Evolutionary conservation across 352 stramenopile genomes (phyloP).

Genomic region (Phytophthora chlamydospora): DNA sequence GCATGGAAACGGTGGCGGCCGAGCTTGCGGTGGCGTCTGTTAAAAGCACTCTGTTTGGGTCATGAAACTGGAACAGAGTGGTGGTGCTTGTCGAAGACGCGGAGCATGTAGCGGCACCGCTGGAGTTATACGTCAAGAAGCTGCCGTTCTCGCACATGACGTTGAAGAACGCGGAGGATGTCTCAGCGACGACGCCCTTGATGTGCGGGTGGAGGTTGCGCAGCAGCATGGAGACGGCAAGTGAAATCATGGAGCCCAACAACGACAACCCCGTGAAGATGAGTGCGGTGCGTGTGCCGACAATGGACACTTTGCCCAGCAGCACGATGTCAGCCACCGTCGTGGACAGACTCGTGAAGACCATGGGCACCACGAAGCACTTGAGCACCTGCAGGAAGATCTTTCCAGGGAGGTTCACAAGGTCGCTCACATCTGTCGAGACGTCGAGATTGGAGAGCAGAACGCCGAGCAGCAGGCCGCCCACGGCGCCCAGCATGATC

Average conservation of each 20-base stretch:
- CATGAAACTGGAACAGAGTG: slow-evolving; percentile 54
- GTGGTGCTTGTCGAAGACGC: slow-evolving; percentile 21
- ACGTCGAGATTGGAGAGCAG: slow-evolving; percentile 42
- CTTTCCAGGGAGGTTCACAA: slow-evolving; percentile 49
- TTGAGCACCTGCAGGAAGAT: slow-evolving; percentile 59
- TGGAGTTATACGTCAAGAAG: slow-evolving; percentile 42
- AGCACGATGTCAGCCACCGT: slow-evolving; percentile 70
- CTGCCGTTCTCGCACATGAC: slow-evolving; percentile 46
- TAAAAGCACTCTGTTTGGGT: slow-evolving; percentile 46
- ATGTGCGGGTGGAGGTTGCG: slow-evolving; percentile 36
- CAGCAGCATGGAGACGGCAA: slow-evolving; percentile 52
- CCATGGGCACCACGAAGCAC: slow-evolving; percentile 68
- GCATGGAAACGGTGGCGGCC: slow-evolving; percentile 47
- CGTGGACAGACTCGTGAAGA: slow-evolving; percentile 69
- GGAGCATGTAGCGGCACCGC: slow-evolving; percentile 32
- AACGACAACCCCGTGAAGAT: slow-evolving; percentile 58
- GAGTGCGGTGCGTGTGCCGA: slow-evolving; percentile 57
- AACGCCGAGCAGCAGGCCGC: slow-evolving; percentile 40
- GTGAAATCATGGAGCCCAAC: slow-evolving; percentile 40
- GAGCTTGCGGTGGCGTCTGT: slow-evolving; percentile 18
- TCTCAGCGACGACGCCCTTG: slow-evolving; percentile 9
- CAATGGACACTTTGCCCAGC: slow-evolving; percentile 63
- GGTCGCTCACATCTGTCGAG: slow-evolving; percentile 37
- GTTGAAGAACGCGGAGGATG: slow-evolving; percentile 37
- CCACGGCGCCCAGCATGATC: slow-evolving; percentile 46